Evolutionary conservation across 345 rosid genomes (phyloP).

Genomic region (Mangifera indica): DNA sequence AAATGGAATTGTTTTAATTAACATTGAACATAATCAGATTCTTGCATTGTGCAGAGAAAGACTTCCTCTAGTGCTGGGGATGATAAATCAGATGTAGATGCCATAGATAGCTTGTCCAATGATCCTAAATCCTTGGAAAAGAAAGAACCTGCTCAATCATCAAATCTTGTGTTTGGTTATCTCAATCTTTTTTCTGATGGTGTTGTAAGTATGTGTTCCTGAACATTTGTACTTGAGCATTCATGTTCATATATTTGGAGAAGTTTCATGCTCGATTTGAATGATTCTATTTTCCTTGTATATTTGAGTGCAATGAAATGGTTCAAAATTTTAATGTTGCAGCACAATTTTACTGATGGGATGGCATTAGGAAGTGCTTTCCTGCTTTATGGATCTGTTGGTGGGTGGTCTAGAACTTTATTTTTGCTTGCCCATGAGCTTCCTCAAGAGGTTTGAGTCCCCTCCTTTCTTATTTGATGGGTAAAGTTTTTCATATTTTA

Average conservation of each 20-base stretch:
- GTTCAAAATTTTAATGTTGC: constrained; percentile 31
- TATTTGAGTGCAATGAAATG: constrained; percentile 13
- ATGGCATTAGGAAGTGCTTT: constrained; percentile 98
- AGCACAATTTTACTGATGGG: constrained; percentile 99
- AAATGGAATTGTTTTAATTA: constrained; percentile 9
- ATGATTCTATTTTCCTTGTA: not conserved
- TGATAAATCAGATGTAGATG: constrained; percentile 39
- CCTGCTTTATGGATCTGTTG: constrained; percentile 94
- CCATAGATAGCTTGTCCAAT: constrained; percentile 27
- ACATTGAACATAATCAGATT: constrained; percentile 9
- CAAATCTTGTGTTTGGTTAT: constrained; percentile 92
- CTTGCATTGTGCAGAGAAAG: constrained; percentile 59
- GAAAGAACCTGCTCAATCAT: constrained; percentile 41
- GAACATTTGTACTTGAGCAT: constrained; percentile 12
- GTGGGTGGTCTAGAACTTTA: constrained; percentile 99
- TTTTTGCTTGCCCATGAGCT: constrained; percentile 97
- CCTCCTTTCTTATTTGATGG: constrained; percentile 6
- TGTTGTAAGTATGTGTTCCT: constrained; percentile 72
- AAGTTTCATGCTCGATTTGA: not conserved
- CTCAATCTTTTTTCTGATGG: constrained; percentile 98
- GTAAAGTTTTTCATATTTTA: not conserved
- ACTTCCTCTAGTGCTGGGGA: constrained; percentile 33
- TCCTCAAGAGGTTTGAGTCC: constrained; percentile 86
- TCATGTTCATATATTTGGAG: constrained; percentile 5
- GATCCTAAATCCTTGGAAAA: constrained; percentile 30